Conservation (phyloP, 2,329 filamentous ascomycete genomes). For the Aspergillus fructus region DNA sequence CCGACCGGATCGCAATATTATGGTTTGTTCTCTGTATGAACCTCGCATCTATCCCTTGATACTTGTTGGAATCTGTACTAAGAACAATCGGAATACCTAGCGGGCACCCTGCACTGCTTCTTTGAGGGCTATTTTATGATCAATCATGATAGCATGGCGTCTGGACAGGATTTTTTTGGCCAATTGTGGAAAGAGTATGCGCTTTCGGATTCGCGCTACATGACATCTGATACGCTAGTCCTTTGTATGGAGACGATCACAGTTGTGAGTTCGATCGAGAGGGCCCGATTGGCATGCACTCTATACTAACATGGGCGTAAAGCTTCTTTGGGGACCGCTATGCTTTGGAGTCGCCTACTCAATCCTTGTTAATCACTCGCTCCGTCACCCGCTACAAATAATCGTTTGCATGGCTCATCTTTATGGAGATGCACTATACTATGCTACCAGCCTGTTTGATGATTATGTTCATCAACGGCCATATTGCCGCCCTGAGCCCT, state of each 20-base stretch:
- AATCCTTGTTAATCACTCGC: conserved; percentile 54
- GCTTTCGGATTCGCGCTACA: conserved; percentile 80
- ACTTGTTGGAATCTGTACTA: neutral
- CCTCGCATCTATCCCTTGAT: neutral
- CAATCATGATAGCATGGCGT: conserved; percentile 65
- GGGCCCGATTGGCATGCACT: neutral
- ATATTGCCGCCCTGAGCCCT: conserved; percentile 62
- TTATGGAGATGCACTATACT: conserved; percentile 65
- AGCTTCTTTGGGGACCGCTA: conserved; percentile 62
- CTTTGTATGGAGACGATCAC: conserved; percentile 86
- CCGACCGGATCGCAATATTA: conserved; percentile 61
- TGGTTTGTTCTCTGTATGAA: conserved; percentile 72
- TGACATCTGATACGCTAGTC: conserved; percentile 79
- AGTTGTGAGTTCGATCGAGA: conserved; percentile 54
- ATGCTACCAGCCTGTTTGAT: conserved; percentile 63
- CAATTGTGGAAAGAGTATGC: conserved; percentile 95
- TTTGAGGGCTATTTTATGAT: conserved; percentile 84
- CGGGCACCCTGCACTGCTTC: conserved; percentile 65
- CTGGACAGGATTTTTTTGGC: conserved; percentile 70
- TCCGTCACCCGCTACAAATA: conserved; percentile 60
- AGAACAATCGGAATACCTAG: conserved; percentile 24
- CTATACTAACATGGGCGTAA: conserved; percentile 5
- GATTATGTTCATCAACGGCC: conserved; percentile 53
- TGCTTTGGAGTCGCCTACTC: conserved; percentile 58
- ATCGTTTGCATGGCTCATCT: conserved; percentile 64